phyloP scores from a whole-genome alignment of 306 rosid species.

The Inga oerstediana region DNA sequence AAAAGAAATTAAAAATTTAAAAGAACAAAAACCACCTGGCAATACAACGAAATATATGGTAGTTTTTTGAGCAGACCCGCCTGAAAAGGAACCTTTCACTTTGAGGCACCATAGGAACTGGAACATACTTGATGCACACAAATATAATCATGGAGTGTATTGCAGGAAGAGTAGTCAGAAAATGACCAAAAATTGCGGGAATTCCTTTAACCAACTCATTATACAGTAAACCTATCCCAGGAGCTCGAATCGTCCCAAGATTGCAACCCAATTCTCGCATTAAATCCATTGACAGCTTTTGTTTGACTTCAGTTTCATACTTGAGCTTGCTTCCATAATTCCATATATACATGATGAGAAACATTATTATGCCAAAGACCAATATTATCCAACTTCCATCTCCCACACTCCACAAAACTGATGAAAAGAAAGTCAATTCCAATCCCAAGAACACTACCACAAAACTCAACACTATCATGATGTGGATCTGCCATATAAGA shows the following conservation, averaged over 20 bases:
- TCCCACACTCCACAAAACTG: slow-evolving; percentile 84
- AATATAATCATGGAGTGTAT: slow-evolving; percentile 86
- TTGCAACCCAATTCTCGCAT: slow-evolving; percentile 89
- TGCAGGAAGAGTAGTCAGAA: slow-evolving; percentile 72
- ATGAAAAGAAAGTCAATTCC: slow-evolving; percentile 86
- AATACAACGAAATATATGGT: slow-evolving; percentile 93
- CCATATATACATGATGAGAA: slow-evolving; percentile 87
- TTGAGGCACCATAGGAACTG: slow-evolving; percentile 91
- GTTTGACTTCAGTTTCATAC: slow-evolving; percentile 95
- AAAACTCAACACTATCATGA: slow-evolving; percentile 71
- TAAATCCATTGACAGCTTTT: slow-evolving; percentile 86
- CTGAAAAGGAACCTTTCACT: slow-evolving; percentile 98
- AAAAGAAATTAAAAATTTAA: too few species aligned
- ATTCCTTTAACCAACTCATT: slow-evolving; percentile 97
- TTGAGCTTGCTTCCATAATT: slow-evolving; percentile 96
- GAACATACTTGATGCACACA: slow-evolving; percentile 92
- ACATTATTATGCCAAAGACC: slow-evolving; percentile 85
- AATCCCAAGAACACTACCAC: slow-evolving; percentile 77
- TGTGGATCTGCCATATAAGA: slow-evolving; percentile 95
- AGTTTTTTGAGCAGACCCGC: slow-evolving; percentile 88
- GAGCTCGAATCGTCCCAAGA: slow-evolving; percentile 97
- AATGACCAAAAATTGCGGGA: slow-evolving; percentile 96
- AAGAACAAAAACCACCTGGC: slow-evolving; percentile 61
- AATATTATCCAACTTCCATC: slow-evolving; percentile 99
- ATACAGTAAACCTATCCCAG: slow-evolving; percentile 93